A percentile compares a stretch with the other conserved stretches of the same genome.
Conservation (phyloP, 2,329 filamentous ascomycete species). For the Arthrobotrys iridis region DNA sequence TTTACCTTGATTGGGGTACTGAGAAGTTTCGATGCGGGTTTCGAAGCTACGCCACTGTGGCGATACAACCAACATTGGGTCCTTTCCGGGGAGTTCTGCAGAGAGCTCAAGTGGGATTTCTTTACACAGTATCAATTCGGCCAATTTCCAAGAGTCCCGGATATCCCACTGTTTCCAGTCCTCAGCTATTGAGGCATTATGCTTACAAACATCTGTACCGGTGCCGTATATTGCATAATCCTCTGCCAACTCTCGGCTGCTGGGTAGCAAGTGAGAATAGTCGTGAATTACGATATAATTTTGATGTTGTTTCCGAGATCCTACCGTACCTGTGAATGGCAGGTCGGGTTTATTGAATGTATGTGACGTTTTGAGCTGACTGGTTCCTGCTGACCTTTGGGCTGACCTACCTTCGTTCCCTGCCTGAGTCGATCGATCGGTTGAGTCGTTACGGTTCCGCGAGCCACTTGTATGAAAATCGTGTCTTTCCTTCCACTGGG, state of each 20-base stretch:
- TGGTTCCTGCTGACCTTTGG: constrained; percentile 35
- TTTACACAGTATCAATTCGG: constrained; percentile 79
- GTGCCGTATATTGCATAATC: constrained; percentile 87
- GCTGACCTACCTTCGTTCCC: constrained; percentile 32
- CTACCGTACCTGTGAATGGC: constrained; percentile 20
- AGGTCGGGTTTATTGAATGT: constrained; percentile 28
- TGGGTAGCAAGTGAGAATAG: constrained; percentile 76
- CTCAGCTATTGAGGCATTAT: constrained; percentile 82
- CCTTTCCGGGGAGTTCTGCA: constrained; percentile 59
- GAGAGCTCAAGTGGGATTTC: constrained; percentile 75
- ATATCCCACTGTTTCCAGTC: constrained; percentile 76
- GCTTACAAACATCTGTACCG: constrained; percentile 79
- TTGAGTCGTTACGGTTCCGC: constrained; percentile 39
- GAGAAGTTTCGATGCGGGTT: neutral
- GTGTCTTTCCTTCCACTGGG: constrained; percentile 29
- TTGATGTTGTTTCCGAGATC: constrained; percentile 28
- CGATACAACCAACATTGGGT: constrained; percentile 76
- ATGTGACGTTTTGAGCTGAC: constrained; percentile 41
- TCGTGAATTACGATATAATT: constrained; percentile 74
- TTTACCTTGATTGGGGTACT: neutral
- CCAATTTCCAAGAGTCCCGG: constrained; percentile 83
- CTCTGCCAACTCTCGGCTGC: constrained; percentile 78
- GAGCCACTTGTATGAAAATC: constrained; percentile 18
- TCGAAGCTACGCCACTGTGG: constrained; percentile 41
- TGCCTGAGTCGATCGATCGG: constrained; percentile 37